Conservation (phyloP, 768 basidiomycete species). For the Rubroboletus satanas region DNA sequence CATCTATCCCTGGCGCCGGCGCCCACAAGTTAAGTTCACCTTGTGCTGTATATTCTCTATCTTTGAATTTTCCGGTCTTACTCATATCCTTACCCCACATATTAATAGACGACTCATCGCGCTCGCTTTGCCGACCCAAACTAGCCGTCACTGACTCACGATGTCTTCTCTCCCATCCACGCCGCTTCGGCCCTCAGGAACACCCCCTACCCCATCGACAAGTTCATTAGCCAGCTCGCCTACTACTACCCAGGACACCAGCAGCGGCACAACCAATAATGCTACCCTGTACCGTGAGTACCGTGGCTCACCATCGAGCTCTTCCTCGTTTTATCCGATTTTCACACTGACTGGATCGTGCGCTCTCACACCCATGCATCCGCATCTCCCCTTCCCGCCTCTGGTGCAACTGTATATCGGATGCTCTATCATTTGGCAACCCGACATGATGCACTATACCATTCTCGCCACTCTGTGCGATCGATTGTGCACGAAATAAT, state of each 20-base stretch:
- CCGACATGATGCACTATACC: not conserved
- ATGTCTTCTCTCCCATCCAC: conserved; percentile 9
- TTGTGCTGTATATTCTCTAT: not conserved
- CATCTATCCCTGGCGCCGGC: not conserved
- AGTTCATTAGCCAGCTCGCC: not conserved
- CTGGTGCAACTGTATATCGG: not conserved
- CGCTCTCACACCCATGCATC: conserved; percentile 4
- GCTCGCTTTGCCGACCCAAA: conserved; percentile 1
- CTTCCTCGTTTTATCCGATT: conserved; percentile 1
- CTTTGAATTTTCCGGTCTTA: not conserved
- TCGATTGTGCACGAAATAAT: conserved; percentile 2
- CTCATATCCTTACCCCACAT: not conserved
- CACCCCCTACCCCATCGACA: not conserved
- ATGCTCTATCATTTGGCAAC: not conserved
- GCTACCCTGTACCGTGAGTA: conserved; percentile 30
- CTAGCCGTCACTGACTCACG: not conserved
- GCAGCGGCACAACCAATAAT: conserved; percentile 17
- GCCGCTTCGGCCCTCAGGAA: not conserved
- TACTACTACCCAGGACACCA: not conserved
- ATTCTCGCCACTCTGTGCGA: conserved; percentile 1
- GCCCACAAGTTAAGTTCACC: not conserved
- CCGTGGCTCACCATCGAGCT: not conserved
- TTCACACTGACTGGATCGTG: conserved; percentile 15
- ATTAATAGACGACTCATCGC: conserved; percentile 16
- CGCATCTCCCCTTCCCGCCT: not conserved